Evolutionary conservation across 306 rosid genomes (phyloP), one percentile per base, ranked within the genome.

Genomic region (Corylus americana): DNA sequence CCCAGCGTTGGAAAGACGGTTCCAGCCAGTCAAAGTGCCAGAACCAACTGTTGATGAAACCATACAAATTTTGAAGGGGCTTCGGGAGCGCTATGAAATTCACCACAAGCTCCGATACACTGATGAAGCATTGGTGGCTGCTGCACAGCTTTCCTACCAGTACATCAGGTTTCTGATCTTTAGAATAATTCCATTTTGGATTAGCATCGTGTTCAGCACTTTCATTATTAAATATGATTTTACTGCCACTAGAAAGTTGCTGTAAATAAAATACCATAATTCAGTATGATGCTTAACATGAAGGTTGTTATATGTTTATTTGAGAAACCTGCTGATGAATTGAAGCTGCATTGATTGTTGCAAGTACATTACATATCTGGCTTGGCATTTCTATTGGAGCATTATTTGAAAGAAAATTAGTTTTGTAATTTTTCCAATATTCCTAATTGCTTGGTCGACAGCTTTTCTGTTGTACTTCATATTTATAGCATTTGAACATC

Each of bases 31-130:
- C 70, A 94, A 85, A 84, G 97, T 94, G 69, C 98, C 97, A 5
- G 98, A 94, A 76, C 98, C 98, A 73, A 74, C 95, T 31, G 98
- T 94, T 37, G 92, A 90, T 50, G 98, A 94, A 86, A 88, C 97
- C 74, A 92, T 94, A 68, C 95, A 81, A 63, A 94, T 94, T 80
- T 58, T 92, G 83, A 90, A 88, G 86, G 98, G 98, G 14, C 97
- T 94, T 54, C 84, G 98, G 62, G 98, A 92, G 73, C 97, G 97
- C 1, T 94, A 94, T 77, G 98, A 94, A 85, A 89, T 92, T 81
- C 98, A 94, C 79, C 97, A 94, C 91, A 94, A 94, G 85, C 98
- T 94, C 79, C 95, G 94, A 12, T 94, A 94, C 72, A 92, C 97
- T 1, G 98, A 94, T 79, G 97, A 94, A 39, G 92, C 98, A 55